Conservation (phyloP, 2,329 filamentous ascomycete species). For the Aquanectria penicillioides region DNA sequence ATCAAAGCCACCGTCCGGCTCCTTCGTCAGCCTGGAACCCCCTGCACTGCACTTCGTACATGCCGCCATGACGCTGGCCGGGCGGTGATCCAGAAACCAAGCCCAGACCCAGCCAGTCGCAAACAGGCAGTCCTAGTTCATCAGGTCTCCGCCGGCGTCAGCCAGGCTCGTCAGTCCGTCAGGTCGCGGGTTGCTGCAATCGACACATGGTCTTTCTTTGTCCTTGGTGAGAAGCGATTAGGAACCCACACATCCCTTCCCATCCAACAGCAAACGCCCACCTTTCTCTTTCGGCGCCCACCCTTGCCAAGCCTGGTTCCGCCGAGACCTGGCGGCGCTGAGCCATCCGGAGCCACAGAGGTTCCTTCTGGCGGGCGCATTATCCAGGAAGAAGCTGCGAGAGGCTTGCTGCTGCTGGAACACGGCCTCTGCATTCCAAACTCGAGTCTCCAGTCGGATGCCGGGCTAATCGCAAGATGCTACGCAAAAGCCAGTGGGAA, state of each 20-base stretch:
- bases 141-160: conserved; percentile 32
- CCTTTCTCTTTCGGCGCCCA: conserved; percentile 17
- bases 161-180: conserved; percentile 33
- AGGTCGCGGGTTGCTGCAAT: conserved; percentile 32
- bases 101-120: conserved; percentile 36
- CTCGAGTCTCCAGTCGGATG: conserved; percentile 31
- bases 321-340: conserved; percentile 30
- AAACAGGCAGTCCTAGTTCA: conserved; percentile 35
- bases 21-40: conserved; percentile 40
- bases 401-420: conserved; percentile 33
- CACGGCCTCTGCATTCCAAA: conserved; percentile 29
- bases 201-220: conserved; percentile 33
- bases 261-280: conserved; percentile 21
- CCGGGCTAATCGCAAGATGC: conserved; percentile 26
- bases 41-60: conserved; percentile 32
- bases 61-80: conserved; percentile 37
- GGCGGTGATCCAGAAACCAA: conserved; percentile 39
- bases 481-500: conserved; percentile 4
- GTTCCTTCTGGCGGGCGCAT: conserved; percentile 23
- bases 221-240: conserved; percentile 17
- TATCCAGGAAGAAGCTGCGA: conserved; percentile 9
- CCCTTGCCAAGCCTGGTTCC: conserved; percentile 26
- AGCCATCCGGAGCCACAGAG: conserved; percentile 18
- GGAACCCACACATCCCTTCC: conserved; percentile 23
- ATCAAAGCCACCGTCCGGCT: conserved; percentile 42